Evolutionary conservation across 2,329 filamentous ascomycete species (phyloP).

Genomic region (Dryadomyces sulphureus): DNA sequence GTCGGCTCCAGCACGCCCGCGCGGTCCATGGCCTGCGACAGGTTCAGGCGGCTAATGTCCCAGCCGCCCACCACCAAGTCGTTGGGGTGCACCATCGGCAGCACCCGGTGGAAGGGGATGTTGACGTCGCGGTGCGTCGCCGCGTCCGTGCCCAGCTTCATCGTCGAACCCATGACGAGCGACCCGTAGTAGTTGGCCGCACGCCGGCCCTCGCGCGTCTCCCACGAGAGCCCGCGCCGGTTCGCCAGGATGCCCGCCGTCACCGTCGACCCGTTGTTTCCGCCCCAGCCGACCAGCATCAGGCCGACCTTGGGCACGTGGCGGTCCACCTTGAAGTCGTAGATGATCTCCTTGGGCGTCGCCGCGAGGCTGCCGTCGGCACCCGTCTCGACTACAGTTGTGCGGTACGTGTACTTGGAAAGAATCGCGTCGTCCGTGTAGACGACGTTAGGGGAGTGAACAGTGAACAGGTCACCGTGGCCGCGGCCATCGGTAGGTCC

Average conservation of each 20-base stretch:
- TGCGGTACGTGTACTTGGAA: slow-evolving; percentile 93
- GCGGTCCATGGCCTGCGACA: slow-evolving; percentile 88
- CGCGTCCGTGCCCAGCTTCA: slow-evolving; percentile 85
- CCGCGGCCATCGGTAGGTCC: slow-evolving; percentile 20
- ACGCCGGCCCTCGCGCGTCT: slow-evolving; percentile 78
- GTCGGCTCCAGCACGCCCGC: slow-evolving; percentile 91
- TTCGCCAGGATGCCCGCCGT: slow-evolving; percentile 97
- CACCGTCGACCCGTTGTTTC: slow-evolving; percentile 96
- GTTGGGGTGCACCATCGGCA: slow-evolving; percentile 96
- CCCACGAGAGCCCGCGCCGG: slow-evolving; percentile 72
- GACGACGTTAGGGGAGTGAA: slow-evolving; percentile 80
- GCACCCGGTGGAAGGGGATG: slow-evolving; percentile 83
- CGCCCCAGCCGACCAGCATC: slow-evolving; percentile 96
- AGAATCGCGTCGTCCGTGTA: slow-evolving; percentile 82
- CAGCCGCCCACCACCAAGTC: slow-evolving; percentile 90
- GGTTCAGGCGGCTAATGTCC: slow-evolving; percentile 88
- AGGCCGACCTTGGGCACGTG: slow-evolving; percentile 85
- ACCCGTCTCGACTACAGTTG: slow-evolving; percentile 63
- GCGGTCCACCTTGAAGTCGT: slow-evolving; percentile 96
- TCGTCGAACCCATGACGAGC: slow-evolving; percentile 89
- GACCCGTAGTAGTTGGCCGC: slow-evolving; percentile 97
- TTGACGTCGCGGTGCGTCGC: slow-evolving; percentile 82
- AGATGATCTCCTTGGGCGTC: slow-evolving; percentile 73
- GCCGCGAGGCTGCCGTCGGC: slow-evolving; percentile 64
- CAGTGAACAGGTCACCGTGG: slow-evolving; percentile 54